These are phyloP conservation scores for Starmera stellimalicola DNA, from an alignment of 1,139 yeast genomes.

Conservation along the genomic window DNA sequence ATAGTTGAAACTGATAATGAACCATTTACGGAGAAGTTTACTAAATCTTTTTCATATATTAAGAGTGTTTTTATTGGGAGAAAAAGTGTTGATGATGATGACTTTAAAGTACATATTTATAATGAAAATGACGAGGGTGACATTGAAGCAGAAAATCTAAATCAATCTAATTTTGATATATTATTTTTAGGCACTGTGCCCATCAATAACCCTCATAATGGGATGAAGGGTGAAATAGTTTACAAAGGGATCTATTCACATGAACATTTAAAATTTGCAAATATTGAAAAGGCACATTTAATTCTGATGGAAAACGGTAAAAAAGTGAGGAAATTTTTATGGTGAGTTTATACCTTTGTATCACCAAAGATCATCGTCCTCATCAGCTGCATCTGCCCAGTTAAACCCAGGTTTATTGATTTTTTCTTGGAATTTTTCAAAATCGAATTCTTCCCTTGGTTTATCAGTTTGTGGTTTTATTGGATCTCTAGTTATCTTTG, in stretches of 20 bases:
- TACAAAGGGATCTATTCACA: conserved; percentile 17
- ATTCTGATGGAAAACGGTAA: conserved; percentile 9
- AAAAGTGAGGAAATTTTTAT: conserved; percentile 10
- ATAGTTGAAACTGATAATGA: conserved; percentile 10
- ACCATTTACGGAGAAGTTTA: conserved; percentile 3
- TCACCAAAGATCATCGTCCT: conserved; percentile 4
- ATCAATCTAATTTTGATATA: conserved; percentile 9
- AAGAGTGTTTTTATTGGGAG: neutral
- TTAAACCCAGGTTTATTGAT: conserved; percentile 8
- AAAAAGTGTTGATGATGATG: conserved; percentile 7
- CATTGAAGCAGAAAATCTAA: neutral
- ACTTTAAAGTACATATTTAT: conserved; percentile 14
- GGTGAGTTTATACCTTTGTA: conserved; percentile 8
- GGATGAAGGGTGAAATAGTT: conserved; percentile 9
- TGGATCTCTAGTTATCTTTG: neutral
- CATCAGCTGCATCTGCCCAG: conserved; percentile 18
- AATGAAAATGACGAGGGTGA: conserved; percentile 7
- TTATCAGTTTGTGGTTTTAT: neutral
- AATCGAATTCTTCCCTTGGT: neutral
- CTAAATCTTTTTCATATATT: conserved; percentile 14
- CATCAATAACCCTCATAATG: conserved; percentile 10
- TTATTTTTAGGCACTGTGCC: conserved; percentile 15
- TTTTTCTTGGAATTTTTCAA: neutral
- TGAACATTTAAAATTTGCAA: conserved; percentile 18
- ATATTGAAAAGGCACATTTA: conserved; percentile 11